Evolutionary conservation across 2,329 filamentous ascomycete genomes (phyloP).

Genomic region (Pseudogymnoascus sp.): DNA sequence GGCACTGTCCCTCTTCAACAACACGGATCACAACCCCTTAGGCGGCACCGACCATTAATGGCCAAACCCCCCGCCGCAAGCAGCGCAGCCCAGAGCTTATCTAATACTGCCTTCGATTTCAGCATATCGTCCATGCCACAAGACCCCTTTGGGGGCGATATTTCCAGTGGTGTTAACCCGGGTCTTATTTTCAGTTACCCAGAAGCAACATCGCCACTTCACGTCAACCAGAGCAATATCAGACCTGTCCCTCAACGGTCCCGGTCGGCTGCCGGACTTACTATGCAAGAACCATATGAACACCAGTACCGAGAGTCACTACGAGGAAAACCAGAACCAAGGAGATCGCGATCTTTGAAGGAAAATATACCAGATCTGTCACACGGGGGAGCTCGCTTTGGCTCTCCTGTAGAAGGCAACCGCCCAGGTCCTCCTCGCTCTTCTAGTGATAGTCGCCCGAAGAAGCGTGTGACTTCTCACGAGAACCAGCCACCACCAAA

Average conservation of each 20-base stretch:
- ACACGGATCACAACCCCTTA: neutral
- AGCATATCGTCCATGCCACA: slow-evolving; percentile 35
- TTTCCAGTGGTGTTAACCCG: slow-evolving; percentile 46
- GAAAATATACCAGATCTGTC: slow-evolving; percentile 16
- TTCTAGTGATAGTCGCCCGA: slow-evolving; percentile 24
- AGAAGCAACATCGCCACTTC: slow-evolving; percentile 24
- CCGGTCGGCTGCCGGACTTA: slow-evolving; percentile 24
- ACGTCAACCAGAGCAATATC: neutral
- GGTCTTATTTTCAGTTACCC: slow-evolving; percentile 49
- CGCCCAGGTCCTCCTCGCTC: slow-evolving; percentile 24
- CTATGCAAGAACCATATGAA: slow-evolving; percentile 25
- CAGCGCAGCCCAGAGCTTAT: slow-evolving; percentile 32
- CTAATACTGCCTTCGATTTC: slow-evolving; percentile 35
- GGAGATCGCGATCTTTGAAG: slow-evolving; percentile 16
- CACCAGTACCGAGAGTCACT: slow-evolving; percentile 27
- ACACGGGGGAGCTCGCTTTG: slow-evolving; percentile 25
- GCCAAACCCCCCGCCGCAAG: slow-evolving; percentile 9
- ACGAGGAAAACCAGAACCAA: slow-evolving; percentile 26
- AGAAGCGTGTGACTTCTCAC: neutral
- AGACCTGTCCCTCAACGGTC: slow-evolving; percentile 18
- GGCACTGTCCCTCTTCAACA: slow-evolving; percentile 14
- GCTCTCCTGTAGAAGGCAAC: slow-evolving; percentile 24
- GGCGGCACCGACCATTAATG: neutral
- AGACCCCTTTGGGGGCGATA: slow-evolving; percentile 44
- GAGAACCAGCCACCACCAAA: slow-evolving; percentile 1